Evolutionary conservation across 2,329 filamentous ascomycete genomes (phyloP), one percentile per base, ranked within the genome.

Genomic region (Pseudogymnoascus destructans): DNA sequence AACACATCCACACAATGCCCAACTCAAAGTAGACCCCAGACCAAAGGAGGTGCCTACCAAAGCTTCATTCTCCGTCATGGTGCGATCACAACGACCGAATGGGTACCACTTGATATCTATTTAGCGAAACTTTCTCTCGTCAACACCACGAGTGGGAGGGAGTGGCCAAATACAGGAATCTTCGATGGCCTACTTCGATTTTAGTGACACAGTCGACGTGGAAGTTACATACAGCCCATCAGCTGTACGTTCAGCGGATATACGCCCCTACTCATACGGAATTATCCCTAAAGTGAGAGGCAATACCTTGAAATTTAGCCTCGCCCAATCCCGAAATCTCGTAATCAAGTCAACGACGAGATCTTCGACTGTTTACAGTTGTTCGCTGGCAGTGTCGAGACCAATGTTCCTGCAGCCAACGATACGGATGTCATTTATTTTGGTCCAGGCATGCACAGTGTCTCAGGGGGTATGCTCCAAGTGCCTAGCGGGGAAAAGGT

Each of bases 341-440:
- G 35, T 38, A 38, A 38, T 38, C 35, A 38, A 17, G 35, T 38
- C 15, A 38, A 38, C 35, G 15, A 38, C 35, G 35, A 38, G 35
- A 10, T 38, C 5, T 38, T 38, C 35, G 35, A 38, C 35, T 38
- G 35, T 10, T 17, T 38, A 3, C 35, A 38, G 35, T 10, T 38
- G 35, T 17, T 38, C 15, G 35, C 35, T 17, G 15, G 35, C 6
- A 38, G 35, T 17, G 17, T 38, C 35, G 35, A 38, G 15, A 38
- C 35, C 35, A 17, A 17, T 38, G 33, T 49, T 3, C 60, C 62
- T 0, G 57, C 59, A 17, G 21, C 40, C 23, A 40, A 60, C 5
- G 61, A 63, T 13, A 60, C 62, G 1, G 46, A 58, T 13, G 61
- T 65, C 9, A 46, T 64, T 19, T 70, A 67, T 61, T 69, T 66